phyloP scores from a whole-genome alignment of 2,329 filamentous ascomycete species.

The Colletotrichum tofieldiae region DNA sequence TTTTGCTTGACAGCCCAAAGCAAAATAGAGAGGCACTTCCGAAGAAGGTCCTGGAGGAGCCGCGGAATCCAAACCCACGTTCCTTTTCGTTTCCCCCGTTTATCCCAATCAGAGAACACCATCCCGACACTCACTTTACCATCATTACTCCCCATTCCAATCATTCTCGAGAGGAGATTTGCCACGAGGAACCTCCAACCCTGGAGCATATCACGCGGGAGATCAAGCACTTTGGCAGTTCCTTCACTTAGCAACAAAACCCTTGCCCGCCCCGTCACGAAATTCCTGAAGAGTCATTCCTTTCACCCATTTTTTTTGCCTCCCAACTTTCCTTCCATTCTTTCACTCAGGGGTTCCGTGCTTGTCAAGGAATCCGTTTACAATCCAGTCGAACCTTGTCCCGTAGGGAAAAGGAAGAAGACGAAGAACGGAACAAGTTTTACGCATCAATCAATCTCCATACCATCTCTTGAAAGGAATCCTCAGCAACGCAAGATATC shows the following conservation, averaged over 20 bases:
- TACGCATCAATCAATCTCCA: slow-evolving; percentile 22
- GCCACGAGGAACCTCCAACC: slow-evolving; percentile 23
- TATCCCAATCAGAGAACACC: slow-evolving; percentile 24
- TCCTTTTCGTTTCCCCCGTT: slow-evolving; percentile 24
- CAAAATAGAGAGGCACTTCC: slow-evolving; percentile 21
- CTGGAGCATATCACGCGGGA: slow-evolving; percentile 24
- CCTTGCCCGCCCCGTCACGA: slow-evolving; percentile 40
- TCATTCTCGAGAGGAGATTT: slow-evolving; percentile 17
- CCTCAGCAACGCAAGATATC: slow-evolving; percentile 13
- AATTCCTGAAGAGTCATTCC: slow-evolving; percentile 44
- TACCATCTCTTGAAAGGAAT: slow-evolving; percentile 11
- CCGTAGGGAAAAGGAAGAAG: slow-evolving; percentile 15
- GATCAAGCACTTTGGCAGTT: slow-evolving; percentile 14
- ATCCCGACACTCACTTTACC: slow-evolving; percentile 33
- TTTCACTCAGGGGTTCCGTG: slow-evolving; percentile 39
- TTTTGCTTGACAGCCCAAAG: slow-evolving; percentile 12
- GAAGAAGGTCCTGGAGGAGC: slow-evolving; percentile 11
- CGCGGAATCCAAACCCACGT: slow-evolving; percentile 30
- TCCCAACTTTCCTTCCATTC: slow-evolving; percentile 39
- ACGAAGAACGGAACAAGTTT: slow-evolving; percentile 29
- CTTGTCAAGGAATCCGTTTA: slow-evolving; percentile 44
- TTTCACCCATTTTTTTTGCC: slow-evolving; percentile 40
- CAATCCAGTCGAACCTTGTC: slow-evolving; percentile 35
- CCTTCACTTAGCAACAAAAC: slow-evolving; percentile 39
- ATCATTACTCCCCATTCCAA: slow-evolving; percentile 40